phyloP scores from a whole-genome alignment of 2,329 filamentous ascomycete species.

The Stagonosporopsis chrysanthemi region DNA sequence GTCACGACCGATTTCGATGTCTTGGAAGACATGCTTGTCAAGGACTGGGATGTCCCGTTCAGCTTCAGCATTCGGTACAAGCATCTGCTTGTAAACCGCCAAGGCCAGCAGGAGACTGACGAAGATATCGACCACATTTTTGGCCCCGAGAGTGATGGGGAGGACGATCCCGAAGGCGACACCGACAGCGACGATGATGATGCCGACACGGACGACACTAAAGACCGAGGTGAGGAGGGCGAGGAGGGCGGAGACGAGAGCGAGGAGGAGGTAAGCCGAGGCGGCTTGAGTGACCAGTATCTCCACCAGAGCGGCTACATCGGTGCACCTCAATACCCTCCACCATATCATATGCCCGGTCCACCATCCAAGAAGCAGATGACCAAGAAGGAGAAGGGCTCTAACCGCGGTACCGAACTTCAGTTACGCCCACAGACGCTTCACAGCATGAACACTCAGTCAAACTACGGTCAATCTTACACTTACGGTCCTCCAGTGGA shows the following conservation, averaged over 20 bases:
- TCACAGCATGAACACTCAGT: not conserved
- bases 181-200: constrained; percentile 14
- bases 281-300: constrained; percentile 12
- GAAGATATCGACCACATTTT: constrained; percentile 36
- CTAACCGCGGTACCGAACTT: not conserved
- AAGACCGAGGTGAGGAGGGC: constrained; percentile 2
- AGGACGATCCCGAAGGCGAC: constrained; percentile 17
- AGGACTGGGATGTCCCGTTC: constrained; percentile 32
- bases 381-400: constrained; percentile 12
- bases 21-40: constrained; percentile 42
- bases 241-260: not conserved
- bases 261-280: constrained; percentile 11
- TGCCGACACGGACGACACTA: not conserved
- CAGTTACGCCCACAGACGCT: not conserved
- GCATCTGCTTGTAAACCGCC: constrained; percentile 36
- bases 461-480: constrained; percentile 3
- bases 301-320: constrained; percentile 18
- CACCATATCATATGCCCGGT: not conserved
- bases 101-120: constrained; percentile 25
- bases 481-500: constrained; percentile 7
- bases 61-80: constrained; percentile 43
- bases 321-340: constrained; percentile 9
- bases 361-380: not conserved
- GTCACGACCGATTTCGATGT: constrained; percentile 45
- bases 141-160: constrained; percentile 6